Evolutionary conservation across 2,329 filamentous ascomycete species (phyloP), one percentile per base, ranked within the genome.

Genomic region (Amauroascus niger): DNA sequence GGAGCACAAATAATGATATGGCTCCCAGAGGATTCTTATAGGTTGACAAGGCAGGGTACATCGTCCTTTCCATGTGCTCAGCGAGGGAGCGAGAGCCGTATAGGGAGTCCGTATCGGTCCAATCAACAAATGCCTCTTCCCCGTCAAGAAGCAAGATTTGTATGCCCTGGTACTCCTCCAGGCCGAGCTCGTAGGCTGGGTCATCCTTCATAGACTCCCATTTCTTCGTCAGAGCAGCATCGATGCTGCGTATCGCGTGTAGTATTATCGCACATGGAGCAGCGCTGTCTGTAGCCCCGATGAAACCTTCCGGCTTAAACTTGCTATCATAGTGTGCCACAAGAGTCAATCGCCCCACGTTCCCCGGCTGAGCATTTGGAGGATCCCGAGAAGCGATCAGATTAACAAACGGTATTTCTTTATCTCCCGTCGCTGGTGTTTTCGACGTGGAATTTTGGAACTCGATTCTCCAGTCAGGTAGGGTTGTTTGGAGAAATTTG

Each of bases 291-390:
- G 82, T 94, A 0, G 91, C 93, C 0, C 93, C 93, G 55, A 98
- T 86, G 67, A 98, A 98, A 0, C 89, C 91, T 57, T 83, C 73
- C 0, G 90, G 91, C 24, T 75, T 76, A 55, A 86, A 77, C 70
- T 95, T 86, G 66, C 83, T 90, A 64, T 98, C 93, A 67, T 95
- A 97, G 67, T 98, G 93, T 39, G 93, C 93, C 6, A 91, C 93
- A 52, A 98, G 77, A 13, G 88, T 91, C 64, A 97, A 72, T 47
- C 89, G 76, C 40, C 84, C 83, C 1, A 93, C 83, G 60, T 96
- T 84, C 0, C 90, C 91, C 0, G 73, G 69, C 5, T 76, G 71
- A 0, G 83, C 75, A 81, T 88, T 93, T 1, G 93, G 93, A 49
- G 93, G 93, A 69, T 97, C 91, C 52, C 90, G 81, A 33, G 82